Evolutionary conservation across 805 yeast species (phyloP).

Genomic region (Phaffomyces opuntiae): DNA sequence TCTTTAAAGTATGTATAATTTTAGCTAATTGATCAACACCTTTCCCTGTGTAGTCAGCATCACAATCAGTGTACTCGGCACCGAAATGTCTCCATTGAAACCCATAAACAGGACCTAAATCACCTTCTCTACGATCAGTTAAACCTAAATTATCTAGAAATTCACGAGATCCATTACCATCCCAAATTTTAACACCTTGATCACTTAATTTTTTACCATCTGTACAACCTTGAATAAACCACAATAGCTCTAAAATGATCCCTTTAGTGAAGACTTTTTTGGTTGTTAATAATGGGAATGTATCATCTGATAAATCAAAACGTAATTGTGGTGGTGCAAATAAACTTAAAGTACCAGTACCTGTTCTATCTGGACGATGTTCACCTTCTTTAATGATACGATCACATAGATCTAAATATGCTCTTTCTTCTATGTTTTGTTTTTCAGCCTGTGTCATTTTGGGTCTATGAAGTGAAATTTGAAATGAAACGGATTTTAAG

Average conservation of each 20-base stretch:
- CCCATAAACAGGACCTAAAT: constrained; percentile 96
- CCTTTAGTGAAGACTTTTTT: constrained; percentile 88
- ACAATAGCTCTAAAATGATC: constrained; percentile 79
- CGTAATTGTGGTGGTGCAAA: constrained; percentile 96
- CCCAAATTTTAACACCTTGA: constrained; percentile 96
- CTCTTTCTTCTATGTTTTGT: constrained; percentile 56
- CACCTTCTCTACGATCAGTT: constrained; percentile 79
- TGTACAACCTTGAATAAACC: constrained; percentile 90
- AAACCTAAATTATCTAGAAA: constrained; percentile 81
- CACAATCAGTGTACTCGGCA: constrained; percentile 82
- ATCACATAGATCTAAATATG: constrained; percentile 76
- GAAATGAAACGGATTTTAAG: not conserved
- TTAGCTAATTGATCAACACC: constrained; percentile 89
- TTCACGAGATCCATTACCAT: constrained; percentile 94
- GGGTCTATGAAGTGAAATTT: not conserved
- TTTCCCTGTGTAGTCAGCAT: constrained; percentile 76
- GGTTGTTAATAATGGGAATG: constrained; percentile 86
- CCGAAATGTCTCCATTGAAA: constrained; percentile 99
- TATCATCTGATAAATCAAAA: constrained; percentile 63
- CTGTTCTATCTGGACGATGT: constrained; percentile 90
- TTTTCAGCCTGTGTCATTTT: constrained; percentile 9
- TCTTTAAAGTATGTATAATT: constrained; percentile 71
- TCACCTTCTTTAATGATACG: constrained; percentile 82
- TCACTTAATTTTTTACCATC: constrained; percentile 75
- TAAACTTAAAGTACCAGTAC: constrained; percentile 86